Evolutionary conservation across 352 stramenopile genomes (phyloP).

Genomic region (Phytopythium boreale): DNA sequence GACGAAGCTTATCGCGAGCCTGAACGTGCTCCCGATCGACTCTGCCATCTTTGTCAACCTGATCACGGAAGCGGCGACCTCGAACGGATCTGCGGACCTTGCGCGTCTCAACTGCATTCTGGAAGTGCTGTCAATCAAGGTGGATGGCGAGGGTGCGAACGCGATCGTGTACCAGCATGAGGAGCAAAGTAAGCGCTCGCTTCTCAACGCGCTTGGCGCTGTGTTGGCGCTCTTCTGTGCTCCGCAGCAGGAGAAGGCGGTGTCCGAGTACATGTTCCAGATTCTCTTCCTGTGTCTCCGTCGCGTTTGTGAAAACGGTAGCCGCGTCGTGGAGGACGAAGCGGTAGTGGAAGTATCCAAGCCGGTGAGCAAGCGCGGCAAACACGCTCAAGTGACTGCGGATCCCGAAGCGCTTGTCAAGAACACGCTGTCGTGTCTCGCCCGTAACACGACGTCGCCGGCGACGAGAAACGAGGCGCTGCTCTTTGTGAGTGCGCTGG

Average conservation of each 20-base stretch:
- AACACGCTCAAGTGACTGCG: conserved; percentile 13
- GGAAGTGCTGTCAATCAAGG: conserved; percentile 73
- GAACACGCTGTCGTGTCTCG: conserved; percentile 67
- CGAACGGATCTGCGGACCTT: conserved; percentile 21
- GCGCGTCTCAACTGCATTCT: conserved; percentile 69
- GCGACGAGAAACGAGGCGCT: conserved; percentile 82
- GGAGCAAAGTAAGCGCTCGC: conserved; percentile 22
- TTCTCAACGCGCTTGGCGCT: conserved; percentile 55
- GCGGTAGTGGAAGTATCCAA: neutral
- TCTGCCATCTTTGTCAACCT: conserved; percentile 54
- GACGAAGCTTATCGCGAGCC: conserved; percentile 45
- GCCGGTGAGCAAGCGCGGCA: conserved; percentile 19
- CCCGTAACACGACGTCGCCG: conserved; percentile 49
- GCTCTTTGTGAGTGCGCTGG: conserved; percentile 77
- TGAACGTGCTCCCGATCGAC: conserved; percentile 51
- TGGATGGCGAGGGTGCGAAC: conserved; percentile 27
- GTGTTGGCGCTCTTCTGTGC: conserved; percentile 61
- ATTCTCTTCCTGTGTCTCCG: conserved; percentile 75
- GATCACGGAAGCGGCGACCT: conserved; percentile 32
- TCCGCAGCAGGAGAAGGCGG: conserved; percentile 39
- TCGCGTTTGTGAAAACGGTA: conserved; percentile 57
- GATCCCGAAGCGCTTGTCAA: conserved; percentile 76
- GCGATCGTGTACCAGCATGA: conserved; percentile 22
- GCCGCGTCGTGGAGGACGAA: conserved; percentile 2
- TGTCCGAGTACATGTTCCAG: conserved; percentile 82